A percentile compares a stretch with the other conserved stretches of the same genome.
Evolutionary conservation across 2,329 filamentous ascomycete genomes (phyloP).

Genomic region (Trichoderma oligosporum): DNA sequence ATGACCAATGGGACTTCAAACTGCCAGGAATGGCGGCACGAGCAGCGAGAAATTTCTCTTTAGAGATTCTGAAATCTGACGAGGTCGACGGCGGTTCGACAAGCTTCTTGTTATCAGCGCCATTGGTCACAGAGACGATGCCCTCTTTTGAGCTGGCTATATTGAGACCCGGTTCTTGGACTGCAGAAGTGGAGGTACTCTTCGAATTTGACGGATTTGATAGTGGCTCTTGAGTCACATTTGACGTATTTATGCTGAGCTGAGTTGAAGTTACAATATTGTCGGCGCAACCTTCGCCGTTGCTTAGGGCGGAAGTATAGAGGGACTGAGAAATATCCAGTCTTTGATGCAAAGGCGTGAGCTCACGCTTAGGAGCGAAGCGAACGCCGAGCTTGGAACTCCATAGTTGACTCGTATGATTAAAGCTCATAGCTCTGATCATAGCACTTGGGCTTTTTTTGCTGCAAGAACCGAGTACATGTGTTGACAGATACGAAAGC

Average conservation of each 20-base stretch:
- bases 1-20: slow-evolving; percentile 61
- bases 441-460: too few relatives aligned
- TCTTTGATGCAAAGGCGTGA: slow-evolving; percentile 27
- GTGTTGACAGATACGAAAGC: background rate
- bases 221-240: background rate
- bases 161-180: background rate
- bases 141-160: background rate
- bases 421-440: slow-evolving; percentile 20
- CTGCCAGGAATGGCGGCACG: slow-evolving; percentile 43
- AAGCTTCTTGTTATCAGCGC: background rate
- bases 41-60: slow-evolving; percentile 39
- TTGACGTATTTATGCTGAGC: background rate
- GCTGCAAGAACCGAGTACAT: background rate
- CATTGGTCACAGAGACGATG: background rate
- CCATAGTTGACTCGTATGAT: slow-evolving; percentile 28
- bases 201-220: background rate
- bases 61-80: slow-evolving; percentile 31
- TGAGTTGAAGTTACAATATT: background rate
- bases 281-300: background rate
- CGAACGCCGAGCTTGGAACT: slow-evolving; percentile 30
- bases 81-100: slow-evolving; percentile 28
- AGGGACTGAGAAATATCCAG: slow-evolving; percentile 29
- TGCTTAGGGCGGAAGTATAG: slow-evolving; percentile 17
- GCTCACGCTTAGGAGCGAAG: slow-evolving; percentile 27
- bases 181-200: background rate